phyloP scores from a whole-genome alignment of 73 alveolate species.

The Paramecium octaurelia region DNA sequence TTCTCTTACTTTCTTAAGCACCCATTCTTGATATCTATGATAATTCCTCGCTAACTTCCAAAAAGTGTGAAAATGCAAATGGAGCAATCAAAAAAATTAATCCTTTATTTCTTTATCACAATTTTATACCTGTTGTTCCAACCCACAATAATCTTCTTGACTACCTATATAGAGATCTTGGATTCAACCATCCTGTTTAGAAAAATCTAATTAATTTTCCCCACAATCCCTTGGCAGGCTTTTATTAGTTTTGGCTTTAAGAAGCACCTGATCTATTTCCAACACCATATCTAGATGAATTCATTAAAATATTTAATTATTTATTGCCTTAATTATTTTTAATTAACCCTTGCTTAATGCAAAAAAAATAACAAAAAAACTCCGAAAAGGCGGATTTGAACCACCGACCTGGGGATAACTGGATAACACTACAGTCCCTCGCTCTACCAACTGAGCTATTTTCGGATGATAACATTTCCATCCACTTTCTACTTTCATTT shows the following conservation, averaged over 20 bases:
- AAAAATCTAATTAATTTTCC: slow-evolving; percentile 16
- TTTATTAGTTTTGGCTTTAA: background rate
- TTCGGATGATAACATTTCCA: background rate
- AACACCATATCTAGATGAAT: background rate
- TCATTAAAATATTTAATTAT: background rate
- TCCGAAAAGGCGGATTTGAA: slow-evolving; percentile 54
- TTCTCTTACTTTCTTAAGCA: background rate
- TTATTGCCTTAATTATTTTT: background rate
- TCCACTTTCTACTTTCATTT: background rate
- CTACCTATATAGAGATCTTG: background rate
- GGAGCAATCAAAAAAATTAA: slow-evolving; percentile 21
- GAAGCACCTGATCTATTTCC: slow-evolving; percentile 46
- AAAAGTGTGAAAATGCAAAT: slow-evolving; percentile 40
- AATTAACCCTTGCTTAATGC: background rate
- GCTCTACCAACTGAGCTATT: slow-evolving; percentile 60
- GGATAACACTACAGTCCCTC: slow-evolving; percentile 59
- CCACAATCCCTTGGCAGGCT: slow-evolving; percentile 42
- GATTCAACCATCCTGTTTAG: slow-evolving; percentile 26
- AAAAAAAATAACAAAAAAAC: background rate
- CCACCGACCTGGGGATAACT: slow-evolving; percentile 62
- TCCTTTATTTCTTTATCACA: background rate
- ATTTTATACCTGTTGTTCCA: slow-evolving; percentile 36
- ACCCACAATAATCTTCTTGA: slow-evolving; percentile 5
- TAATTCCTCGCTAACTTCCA: slow-evolving; percentile 42
- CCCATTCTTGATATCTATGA: background rate